phyloP scores from a whole-genome alignment of 305 asterid species.

The Solanum hybrid region DNA sequence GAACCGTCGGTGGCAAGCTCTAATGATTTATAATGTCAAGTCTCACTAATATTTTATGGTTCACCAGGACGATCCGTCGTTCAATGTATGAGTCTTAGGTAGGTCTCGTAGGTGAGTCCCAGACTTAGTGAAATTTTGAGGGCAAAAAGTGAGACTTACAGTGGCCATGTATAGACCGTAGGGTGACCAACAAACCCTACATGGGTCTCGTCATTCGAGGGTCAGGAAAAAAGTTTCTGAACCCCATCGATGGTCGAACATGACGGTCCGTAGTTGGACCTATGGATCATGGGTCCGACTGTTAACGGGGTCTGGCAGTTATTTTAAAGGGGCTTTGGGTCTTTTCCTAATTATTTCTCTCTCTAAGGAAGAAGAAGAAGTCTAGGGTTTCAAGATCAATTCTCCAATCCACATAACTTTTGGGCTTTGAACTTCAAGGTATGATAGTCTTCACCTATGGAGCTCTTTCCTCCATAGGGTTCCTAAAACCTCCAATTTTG shows the following conservation, averaged over 20 bases:
- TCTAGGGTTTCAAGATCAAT: not conserved
- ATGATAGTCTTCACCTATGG: not conserved
- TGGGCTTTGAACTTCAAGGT: not conserved
- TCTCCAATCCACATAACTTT: not conserved
- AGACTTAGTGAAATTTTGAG: not conserved
- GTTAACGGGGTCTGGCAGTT: not conserved
- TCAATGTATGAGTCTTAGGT: not conserved
- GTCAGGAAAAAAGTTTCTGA: not conserved
- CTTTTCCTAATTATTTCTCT: not conserved
- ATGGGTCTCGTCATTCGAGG: too few species aligned
- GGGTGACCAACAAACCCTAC: not conserved
- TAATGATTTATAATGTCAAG: too few species aligned
- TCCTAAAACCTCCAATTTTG: not conserved
- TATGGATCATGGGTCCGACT: not conserved
- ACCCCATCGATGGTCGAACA: not conserved
- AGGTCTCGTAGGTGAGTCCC: not conserved
- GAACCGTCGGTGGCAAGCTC: not conserved
- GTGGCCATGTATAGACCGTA: not conserved
- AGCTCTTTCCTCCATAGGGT: not conserved
- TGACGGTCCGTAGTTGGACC: not conserved
- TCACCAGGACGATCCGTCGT: not conserved
- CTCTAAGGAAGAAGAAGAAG: not conserved
- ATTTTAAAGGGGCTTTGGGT: not conserved
- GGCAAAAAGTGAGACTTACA: too few species aligned
- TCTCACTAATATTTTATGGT: too few species aligned